Base-by-base conservation (phyloP, 176 grass and related monocot genomes). In the Alloteropsis semialata region DNA sequence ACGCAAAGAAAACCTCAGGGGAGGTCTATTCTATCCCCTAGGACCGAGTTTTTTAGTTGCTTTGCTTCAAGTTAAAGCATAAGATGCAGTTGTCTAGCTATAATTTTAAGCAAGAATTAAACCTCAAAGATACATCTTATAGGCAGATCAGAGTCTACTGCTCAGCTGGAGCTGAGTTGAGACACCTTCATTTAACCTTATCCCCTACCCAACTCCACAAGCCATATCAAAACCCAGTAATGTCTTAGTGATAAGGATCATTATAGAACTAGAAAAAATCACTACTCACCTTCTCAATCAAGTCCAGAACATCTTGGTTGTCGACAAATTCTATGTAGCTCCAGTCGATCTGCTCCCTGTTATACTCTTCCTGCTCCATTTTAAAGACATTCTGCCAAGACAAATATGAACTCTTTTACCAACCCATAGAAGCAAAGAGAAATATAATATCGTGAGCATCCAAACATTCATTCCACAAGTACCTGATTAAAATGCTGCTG, bases 401-500 rank as follows among this genome's bases (percentile, higher is more conserved):
- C 45, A 79, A 65, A 14, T 60, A 90, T 59, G 42, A 54, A 73
- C n/a, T 80, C 72, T 67, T 86, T 74, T 75, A 61, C 18, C 30
- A 81, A 80, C 79, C 78, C 57, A 86, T 10, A 84, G 27, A 81
- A 54, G 36, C 25, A 46, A 76, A 61, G 44, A 84, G 37, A 89
- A 68, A 19, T 79, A 24, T 48, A 57, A 74, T 51, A 53, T 15
- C n/a, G 17, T 55, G 28, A 78, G 28, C 53, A 81, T 85, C 16
- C 19, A 72, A 79, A 76, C 70, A 82, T 46, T 32, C 63, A 24
- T 82, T 76, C 32, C 21, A 64, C 3, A 71, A 32, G 30, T 91
- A 97, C 94, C 94, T 97, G 91, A 56, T 97, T 97, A 87, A 97
- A 97, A 85, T 97, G 94, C 27, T 97, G 94, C 73, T 97, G 94